Percentiles rank a stretch among this genome's conserved stretches.
These are phyloP conservation scores for Fraxinus ornus DNA, from an alignment of 305 asterid species.

Conservation along the genomic window DNA sequence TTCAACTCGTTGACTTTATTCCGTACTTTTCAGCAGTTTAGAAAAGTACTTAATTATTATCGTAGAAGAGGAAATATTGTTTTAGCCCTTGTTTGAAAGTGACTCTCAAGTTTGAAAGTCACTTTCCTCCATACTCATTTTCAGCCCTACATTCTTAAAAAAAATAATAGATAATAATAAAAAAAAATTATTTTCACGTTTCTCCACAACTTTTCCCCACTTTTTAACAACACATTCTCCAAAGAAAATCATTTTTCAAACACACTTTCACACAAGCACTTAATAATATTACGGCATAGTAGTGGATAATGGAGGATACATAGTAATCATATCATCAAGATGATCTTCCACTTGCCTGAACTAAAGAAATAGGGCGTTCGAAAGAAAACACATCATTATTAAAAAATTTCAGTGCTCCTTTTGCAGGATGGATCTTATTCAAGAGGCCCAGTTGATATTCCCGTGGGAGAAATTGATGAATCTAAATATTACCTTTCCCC, in stretches of 20 bases:
- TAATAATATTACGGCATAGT: neutral
- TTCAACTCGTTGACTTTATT: neutral
- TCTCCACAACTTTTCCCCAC: neutral
- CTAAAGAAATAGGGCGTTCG: neutral
- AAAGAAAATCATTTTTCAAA: neutral
- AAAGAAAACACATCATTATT: conserved; percentile 1
- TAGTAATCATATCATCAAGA: conserved; percentile 13
- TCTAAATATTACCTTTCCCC: conserved; percentile 79
- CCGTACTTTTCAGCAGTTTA: neutral
- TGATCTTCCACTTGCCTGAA: neutral
- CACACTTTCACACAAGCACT: neutral
- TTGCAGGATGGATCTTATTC: conserved; percentile 98
- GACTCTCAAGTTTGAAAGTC: neutral
- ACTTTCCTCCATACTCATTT: neutral
- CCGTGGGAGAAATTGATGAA: conserved; percentile 62
- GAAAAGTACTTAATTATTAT: conserved; percentile 13
- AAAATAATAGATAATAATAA: neutral
- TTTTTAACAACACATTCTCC: neutral
- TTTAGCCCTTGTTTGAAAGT: neutral
- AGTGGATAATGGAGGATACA: neutral
- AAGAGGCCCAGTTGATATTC: conserved; percentile 94
- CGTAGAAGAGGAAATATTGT: neutral
- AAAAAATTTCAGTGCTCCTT: conserved; percentile 22
- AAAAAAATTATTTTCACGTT: neutral
- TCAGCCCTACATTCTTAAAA: neutral